Conservation (phyloP, 495 filamentous ascomycete genomes). For the Lasiosphaeria hispida region DNA sequence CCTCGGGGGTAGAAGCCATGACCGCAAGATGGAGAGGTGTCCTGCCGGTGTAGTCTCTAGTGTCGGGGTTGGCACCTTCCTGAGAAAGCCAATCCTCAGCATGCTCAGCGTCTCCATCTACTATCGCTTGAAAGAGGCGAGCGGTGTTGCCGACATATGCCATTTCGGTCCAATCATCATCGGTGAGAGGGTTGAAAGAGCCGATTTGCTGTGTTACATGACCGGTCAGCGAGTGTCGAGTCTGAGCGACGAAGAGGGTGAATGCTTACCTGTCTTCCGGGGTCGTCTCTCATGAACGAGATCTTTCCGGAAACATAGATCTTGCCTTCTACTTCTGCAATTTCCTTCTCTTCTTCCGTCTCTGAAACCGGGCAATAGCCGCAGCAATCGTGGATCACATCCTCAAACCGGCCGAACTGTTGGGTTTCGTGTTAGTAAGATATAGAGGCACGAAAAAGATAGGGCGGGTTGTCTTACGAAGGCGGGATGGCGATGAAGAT, state of each 20-base stretch:
- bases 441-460: background rate
- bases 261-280: conserved; percentile 62
- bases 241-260: background rate
- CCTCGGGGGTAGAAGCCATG: conserved; percentile 60
- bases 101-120: conserved; percentile 61
- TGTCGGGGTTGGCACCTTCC: conserved; percentile 59
- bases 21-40: conserved; percentile 76
- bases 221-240: conserved; percentile 1
- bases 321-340: conserved; percentile 67
- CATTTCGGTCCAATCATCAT: conserved; percentile 79
- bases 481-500: conserved; percentile 76
- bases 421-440: conserved; percentile 16
- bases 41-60: conserved; percentile 73
- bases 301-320: conserved; percentile 69
- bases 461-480: conserved; percentile 40
- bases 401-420: conserved; percentile 58
- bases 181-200: conserved; percentile 75
- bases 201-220: conserved; percentile 42
- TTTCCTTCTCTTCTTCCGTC: conserved; percentile 65
- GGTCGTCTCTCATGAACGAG: conserved; percentile 72
- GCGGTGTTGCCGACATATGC: conserved; percentile 73
- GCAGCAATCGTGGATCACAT: conserved; percentile 77
- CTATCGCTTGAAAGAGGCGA: conserved; percentile 71
- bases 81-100: conserved; percentile 67
- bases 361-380: conserved; percentile 67